phyloP scores from a whole-genome alignment of 2,329 filamentous ascomycete genomes.

The Neopestalotiopsis clavispora region DNA sequence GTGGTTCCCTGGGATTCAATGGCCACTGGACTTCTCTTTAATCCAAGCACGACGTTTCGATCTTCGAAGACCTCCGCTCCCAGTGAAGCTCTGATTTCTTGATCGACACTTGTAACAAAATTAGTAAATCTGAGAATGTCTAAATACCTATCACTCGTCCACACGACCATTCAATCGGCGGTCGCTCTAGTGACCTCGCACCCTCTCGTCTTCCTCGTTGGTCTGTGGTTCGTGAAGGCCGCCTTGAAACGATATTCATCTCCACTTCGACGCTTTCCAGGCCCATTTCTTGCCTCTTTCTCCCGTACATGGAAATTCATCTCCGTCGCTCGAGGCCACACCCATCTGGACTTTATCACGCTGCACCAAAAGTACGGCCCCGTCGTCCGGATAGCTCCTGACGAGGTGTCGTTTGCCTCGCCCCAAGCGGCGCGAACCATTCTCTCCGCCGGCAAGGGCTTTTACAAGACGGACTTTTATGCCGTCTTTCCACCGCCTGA shows the following conservation, averaged over 20 bases:
- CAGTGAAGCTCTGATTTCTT: too few relatives aligned
- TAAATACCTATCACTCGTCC: constrained; percentile 23
- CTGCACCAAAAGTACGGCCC: constrained; percentile 52
- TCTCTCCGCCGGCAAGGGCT: constrained; percentile 54
- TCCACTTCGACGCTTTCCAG: constrained; percentile 33
- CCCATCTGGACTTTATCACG: constrained; percentile 47
- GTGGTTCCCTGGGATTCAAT: background rate
- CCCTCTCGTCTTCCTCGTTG: constrained; percentile 33
- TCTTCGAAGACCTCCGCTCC: background rate
- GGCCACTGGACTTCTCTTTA: background rate
- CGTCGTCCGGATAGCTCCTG: constrained; percentile 53
- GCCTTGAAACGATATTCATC: constrained; percentile 40
- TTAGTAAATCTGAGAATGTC: background rate
- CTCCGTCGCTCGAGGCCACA: constrained; percentile 43
- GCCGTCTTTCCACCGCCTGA: constrained; percentile 59
- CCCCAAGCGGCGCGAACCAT: constrained; percentile 50
- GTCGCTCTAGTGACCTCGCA: constrained; percentile 38
- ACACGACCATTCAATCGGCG: constrained; percentile 32
- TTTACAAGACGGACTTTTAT: constrained; percentile 59
- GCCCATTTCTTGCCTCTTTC: constrained; percentile 35
- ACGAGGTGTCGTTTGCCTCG: constrained; percentile 52
- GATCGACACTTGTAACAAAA: background rate
- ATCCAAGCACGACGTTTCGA: background rate
- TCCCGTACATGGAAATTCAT: constrained; percentile 47
- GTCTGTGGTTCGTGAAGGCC: constrained; percentile 34